Conservation (phyloP, 2,329 filamentous ascomycete species). For the Neofusicoccum parvum region DNA sequence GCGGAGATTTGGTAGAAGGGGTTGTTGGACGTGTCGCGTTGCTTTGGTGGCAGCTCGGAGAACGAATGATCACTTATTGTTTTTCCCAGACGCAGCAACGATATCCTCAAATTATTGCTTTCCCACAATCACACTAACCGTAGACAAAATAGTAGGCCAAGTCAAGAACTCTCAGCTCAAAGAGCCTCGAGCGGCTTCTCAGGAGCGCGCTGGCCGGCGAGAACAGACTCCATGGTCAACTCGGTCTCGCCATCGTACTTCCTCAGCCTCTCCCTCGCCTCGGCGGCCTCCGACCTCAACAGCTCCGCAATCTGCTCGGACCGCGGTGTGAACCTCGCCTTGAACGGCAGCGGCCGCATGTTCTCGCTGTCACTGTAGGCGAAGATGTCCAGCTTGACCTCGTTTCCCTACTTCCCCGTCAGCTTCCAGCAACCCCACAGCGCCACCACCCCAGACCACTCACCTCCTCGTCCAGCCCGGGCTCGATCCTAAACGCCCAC, state of each 20-base stretch:
- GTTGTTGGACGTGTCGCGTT: too few species aligned
- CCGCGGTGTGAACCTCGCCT: slow-evolving; percentile 14
- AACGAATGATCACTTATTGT: too few species aligned
- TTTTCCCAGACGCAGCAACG: too few species aligned
- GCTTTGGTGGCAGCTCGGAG: too few species aligned
- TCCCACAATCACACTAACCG: too few species aligned
- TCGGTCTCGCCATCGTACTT: slow-evolving; percentile 19
- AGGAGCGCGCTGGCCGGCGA: not conserved
- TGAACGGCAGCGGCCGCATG: slow-evolving; percentile 20
- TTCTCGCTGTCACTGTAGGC: slow-evolving; percentile 21
- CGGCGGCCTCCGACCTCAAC: not conserved
- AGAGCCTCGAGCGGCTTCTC: not conserved
- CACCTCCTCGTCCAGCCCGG: slow-evolving; percentile 8
- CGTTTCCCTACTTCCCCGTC: slow-evolving; percentile 7
- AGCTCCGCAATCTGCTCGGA: slow-evolving; percentile 6
- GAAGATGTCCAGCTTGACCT: slow-evolving; percentile 19
- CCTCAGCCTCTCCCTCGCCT: slow-evolving; percentile 12
- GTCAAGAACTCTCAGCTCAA: not conserved
- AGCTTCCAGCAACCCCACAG: not conserved
- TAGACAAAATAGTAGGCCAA: too few species aligned
- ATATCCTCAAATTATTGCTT: too few species aligned
- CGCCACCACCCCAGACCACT: not conserved
- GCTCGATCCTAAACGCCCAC: slow-evolving; percentile 18
- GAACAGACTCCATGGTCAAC: not conserved
- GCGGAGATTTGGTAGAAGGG: not conserved